phyloP scores from a whole-genome alignment of 352 stramenopile genomes.

The Stramenopiles sp. region DNA sequence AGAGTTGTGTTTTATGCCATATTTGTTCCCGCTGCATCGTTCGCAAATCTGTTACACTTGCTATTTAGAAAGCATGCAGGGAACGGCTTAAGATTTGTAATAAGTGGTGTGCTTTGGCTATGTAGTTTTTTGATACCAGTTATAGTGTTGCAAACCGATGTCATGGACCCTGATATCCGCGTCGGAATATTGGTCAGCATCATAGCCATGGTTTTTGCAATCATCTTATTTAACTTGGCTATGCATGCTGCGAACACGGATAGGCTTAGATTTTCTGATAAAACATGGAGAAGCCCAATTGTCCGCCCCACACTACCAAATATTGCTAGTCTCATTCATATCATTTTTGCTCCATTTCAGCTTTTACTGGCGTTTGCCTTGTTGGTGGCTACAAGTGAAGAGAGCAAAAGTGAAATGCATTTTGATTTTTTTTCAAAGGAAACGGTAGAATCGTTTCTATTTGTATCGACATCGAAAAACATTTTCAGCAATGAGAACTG shows the following conservation, averaged over 20 bases:
- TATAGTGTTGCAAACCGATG: background rate
- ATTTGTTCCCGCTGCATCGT: background rate
- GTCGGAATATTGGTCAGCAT: background rate
- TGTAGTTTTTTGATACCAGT: background rate
- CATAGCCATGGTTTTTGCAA: background rate
- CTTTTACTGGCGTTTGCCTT: background rate
- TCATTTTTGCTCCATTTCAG: background rate
- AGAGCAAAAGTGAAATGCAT: background rate
- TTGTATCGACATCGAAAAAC: background rate
- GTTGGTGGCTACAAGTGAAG: background rate
- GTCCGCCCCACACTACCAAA: background rate
- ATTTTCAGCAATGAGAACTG: background rate
- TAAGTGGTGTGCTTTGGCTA: background rate
- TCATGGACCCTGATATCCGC: background rate
- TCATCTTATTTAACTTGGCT: background rate
- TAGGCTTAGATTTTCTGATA: background rate
- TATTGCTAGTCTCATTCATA: background rate
- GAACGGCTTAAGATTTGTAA: background rate
- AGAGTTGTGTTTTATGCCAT: background rate
- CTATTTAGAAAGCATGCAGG: background rate
- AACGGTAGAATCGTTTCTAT: background rate
- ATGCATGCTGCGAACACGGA: background rate
- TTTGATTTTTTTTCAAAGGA: background rate
- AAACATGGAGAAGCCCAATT: background rate
- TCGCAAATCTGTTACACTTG: background rate